phyloP scores from a whole-genome alignment of 805 yeast species.

The Metschnikowia amazonensis region DNA sequence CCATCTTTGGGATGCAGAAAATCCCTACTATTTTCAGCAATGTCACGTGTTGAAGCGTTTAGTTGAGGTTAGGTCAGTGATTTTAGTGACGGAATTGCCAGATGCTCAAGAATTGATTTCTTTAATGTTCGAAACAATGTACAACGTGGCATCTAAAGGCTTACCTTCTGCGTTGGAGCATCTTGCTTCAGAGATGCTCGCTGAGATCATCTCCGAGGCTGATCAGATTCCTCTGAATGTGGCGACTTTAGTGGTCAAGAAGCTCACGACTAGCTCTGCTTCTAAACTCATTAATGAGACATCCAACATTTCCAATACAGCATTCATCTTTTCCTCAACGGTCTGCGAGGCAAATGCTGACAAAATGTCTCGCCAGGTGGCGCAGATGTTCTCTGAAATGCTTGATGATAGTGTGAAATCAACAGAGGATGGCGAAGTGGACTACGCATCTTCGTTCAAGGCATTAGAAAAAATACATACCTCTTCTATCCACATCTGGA shows the following conservation, averaged over 20 bases:
- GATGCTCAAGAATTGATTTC: slow-evolving; percentile 54
- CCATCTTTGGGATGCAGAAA: slow-evolving; percentile 49
- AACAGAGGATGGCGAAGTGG: slow-evolving; percentile 11
- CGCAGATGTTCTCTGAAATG: slow-evolving; percentile 76
- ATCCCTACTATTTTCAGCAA: slow-evolving; percentile 60
- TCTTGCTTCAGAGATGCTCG: slow-evolving; percentile 63
- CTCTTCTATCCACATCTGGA: slow-evolving; percentile 69
- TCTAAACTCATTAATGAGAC: slow-evolving; percentile 31
- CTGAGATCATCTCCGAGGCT: slow-evolving; percentile 70
- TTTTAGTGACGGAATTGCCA: slow-evolving; percentile 71
- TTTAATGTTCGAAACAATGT: slow-evolving; percentile 57
- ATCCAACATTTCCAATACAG: slow-evolving; percentile 46
- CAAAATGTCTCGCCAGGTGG: slow-evolving; percentile 68
- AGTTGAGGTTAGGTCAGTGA: slow-evolving; percentile 71
- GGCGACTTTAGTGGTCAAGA: slow-evolving; percentile 60
- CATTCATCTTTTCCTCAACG: slow-evolving; percentile 59
- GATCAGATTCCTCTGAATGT: slow-evolving; percentile 59
- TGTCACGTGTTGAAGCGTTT: slow-evolving; percentile 62
- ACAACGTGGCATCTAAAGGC: slow-evolving; percentile 43
- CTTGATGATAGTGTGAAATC: slow-evolving; percentile 47
- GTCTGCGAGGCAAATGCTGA: slow-evolving; percentile 70
- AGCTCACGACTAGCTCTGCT: slow-evolving; percentile 26
- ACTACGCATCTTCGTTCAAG: slow-evolving; percentile 24
- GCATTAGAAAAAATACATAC: slow-evolving; percentile 60
- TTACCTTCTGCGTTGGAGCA: slow-evolving; percentile 56